Evolutionary conservation across 768 basidiomycete species (phyloP).

Genomic region (Candolleomyces efflorescens): DNA sequence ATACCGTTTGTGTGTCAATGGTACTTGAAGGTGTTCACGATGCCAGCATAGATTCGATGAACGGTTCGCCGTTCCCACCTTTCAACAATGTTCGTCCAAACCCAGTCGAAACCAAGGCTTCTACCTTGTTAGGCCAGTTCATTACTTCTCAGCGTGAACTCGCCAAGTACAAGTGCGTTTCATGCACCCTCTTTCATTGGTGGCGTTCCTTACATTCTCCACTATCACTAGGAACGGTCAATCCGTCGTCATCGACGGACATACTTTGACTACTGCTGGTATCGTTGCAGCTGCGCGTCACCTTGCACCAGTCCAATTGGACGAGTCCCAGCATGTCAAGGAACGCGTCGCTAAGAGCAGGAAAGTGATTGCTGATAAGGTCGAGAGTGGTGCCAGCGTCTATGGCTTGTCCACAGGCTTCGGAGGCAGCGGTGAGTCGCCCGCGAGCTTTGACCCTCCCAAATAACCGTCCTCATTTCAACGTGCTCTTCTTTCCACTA

Average conservation of each 20-base stretch:
- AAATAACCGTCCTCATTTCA: not conserved
- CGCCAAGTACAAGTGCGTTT: constrained; percentile 47
- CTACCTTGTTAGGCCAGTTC: constrained; percentile 29
- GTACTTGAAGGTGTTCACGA: constrained; percentile 22
- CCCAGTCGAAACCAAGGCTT: constrained; percentile 2
- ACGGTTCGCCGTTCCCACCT: constrained; percentile 10
- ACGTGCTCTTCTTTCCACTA: constrained; percentile 18
- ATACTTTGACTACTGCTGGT: constrained; percentile 60
- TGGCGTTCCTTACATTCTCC: constrained; percentile 40
- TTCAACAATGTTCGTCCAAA: constrained; percentile 13
- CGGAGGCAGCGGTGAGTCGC: constrained; percentile 59
- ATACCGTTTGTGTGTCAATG: constrained; percentile 15
- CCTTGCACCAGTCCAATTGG: constrained; percentile 39
- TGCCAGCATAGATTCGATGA: constrained; percentile 14
- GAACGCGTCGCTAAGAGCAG: constrained; percentile 59
- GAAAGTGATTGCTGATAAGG: constrained; percentile 63
- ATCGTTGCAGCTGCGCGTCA: constrained; percentile 66
- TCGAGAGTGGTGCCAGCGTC: constrained; percentile 62
- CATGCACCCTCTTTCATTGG: constrained; percentile 1
- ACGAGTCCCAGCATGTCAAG: constrained; percentile 35
- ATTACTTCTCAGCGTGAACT: constrained; percentile 49
- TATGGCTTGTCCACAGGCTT: constrained; percentile 84
- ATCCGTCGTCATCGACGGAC: constrained; percentile 59
- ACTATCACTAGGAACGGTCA: constrained; percentile 42
- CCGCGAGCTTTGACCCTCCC: constrained; percentile 5